These are phyloP conservation scores for Fusarium hainanense DNA, from an alignment of 2,329 filamentous ascomycete species.

Conservation along the genomic window DNA sequence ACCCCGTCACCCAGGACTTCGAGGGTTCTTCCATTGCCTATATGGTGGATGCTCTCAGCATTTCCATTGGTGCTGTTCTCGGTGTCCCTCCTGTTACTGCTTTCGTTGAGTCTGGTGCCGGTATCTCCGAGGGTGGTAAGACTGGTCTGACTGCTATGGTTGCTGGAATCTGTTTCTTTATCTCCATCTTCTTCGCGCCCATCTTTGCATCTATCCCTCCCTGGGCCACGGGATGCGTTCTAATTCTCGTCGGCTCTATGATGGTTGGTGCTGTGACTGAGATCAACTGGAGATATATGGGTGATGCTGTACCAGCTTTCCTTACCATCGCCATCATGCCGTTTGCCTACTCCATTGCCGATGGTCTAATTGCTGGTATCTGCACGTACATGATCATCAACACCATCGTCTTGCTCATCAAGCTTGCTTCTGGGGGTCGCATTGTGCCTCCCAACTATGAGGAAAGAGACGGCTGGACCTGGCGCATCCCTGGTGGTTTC, in stretches of 20 bases:
- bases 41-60: slow-evolving; percentile 80
- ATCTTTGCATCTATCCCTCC: slow-evolving; percentile 91
- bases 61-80: slow-evolving; percentile 82
- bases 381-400: slow-evolving; percentile 82
- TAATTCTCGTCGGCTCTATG: slow-evolving; percentile 87
- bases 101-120: slow-evolving; percentile 89
- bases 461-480: slow-evolving; percentile 84
- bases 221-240: slow-evolving; percentile 90
- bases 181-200: slow-evolving; percentile 88
- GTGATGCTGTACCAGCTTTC: slow-evolving; percentile 86
- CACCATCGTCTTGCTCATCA: slow-evolving; percentile 74
- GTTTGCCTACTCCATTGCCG: slow-evolving; percentile 89
- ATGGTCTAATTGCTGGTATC: slow-evolving; percentile 85
- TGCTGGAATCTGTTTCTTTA: slow-evolving; percentile 85
- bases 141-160: slow-evolving; percentile 86
- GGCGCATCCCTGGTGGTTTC: slow-evolving; percentile 78
- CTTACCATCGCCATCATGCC: slow-evolving; percentile 88
- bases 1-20: slow-evolving; percentile 86
- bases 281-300: slow-evolving; percentile 90
- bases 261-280: slow-evolving; percentile 83
- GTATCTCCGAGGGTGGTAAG: slow-evolving; percentile 87
- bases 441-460: slow-evolving; percentile 80
- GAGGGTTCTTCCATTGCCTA: slow-evolving; percentile 87
- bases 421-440: slow-evolving; percentile 73
- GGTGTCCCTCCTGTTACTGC: slow-evolving; percentile 85